phyloP scores from a whole-genome alignment of 805 yeast species.

The Lipomyces yamanashiensis region DNA sequence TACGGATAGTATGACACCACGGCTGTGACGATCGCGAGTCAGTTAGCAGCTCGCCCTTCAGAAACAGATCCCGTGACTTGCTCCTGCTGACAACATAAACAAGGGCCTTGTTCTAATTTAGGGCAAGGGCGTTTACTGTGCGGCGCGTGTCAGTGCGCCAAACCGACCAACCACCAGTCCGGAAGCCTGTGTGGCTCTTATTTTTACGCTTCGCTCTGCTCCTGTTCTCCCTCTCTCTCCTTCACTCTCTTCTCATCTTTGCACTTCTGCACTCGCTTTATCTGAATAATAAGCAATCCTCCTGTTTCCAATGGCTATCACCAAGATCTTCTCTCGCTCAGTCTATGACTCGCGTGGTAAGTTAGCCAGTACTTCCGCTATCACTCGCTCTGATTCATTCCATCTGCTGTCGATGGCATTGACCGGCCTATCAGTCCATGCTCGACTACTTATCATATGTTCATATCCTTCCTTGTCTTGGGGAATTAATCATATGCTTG shows the following conservation, averaged over 20 bases:
- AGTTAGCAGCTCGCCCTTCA: background rate
- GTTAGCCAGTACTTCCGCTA: constrained; percentile 28
- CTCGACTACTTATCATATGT: background rate
- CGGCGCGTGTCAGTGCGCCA: background rate
- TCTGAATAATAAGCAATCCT: background rate
- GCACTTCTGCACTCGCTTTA: background rate
- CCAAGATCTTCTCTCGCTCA: constrained; percentile 90
- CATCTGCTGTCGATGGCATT: background rate
- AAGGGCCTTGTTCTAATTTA: background rate
- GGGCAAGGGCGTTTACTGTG: background rate
- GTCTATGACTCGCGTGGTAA: constrained; percentile 98
- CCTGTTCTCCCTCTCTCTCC: constrained; percentile 1
- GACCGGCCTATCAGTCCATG: background rate
- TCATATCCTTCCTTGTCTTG: background rate
- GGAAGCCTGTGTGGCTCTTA: background rate
- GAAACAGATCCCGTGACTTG: constrained; percentile 9
- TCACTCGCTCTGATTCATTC: background rate
- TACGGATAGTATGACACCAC: background rate
- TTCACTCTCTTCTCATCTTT: constrained; percentile 2
- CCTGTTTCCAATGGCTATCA: constrained; percentile 66
- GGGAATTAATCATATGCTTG: background rate
- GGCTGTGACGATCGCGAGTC: background rate
- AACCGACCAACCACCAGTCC: constrained; percentile 15
- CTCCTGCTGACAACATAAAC: background rate
- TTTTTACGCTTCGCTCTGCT: constrained; percentile 3